Conservation (phyloP, 1,284 basidiomycete species). For the Ustilago trichophora region DNA sequence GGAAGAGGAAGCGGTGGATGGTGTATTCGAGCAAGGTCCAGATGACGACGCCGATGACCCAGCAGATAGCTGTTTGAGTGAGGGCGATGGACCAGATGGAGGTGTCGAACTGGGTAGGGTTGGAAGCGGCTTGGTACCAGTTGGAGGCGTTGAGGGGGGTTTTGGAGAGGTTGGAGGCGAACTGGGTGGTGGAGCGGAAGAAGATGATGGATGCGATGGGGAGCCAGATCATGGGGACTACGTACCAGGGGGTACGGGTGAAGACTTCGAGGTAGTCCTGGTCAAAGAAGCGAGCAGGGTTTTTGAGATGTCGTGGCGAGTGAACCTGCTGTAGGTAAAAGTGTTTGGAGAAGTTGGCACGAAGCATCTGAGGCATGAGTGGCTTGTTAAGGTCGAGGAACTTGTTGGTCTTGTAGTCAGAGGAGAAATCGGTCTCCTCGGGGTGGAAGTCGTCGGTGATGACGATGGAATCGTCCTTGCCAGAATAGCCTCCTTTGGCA, state of each 20-base stretch:
- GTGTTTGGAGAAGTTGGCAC: conserved; percentile 85
- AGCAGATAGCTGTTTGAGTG: conserved; percentile 69
- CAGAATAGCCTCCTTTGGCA: conserved; percentile 48
- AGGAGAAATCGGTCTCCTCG: conserved; percentile 53
- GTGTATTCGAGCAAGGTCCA: conserved; percentile 96
- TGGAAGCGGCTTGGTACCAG: conserved; percentile 69
- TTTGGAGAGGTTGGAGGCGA: conserved; percentile 66
- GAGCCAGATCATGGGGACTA: conserved; percentile 89
- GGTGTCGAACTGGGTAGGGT: conserved; percentile 65
- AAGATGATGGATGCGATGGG: conserved; percentile 86
- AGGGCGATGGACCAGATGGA: conserved; percentile 34
- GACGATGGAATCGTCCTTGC: conserved; percentile 71
- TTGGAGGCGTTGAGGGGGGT: conserved; percentile 28
- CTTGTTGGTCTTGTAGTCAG: conserved; percentile 77
- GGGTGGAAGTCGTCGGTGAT: conserved; percentile 70
- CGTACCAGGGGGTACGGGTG: conserved; percentile 92
- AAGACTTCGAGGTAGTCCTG: conserved; percentile 83
- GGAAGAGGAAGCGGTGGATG: conserved; percentile 98
- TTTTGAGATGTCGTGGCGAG: conserved; percentile 84
- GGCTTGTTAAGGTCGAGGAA: conserved; percentile 93
- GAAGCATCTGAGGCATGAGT: conserved; percentile 83
- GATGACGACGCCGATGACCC: conserved; percentile 85
- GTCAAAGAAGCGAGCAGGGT: conserved; percentile 88
- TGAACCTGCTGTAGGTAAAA: conserved; percentile 97
- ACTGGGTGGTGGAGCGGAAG: conserved; percentile 82